These are phyloP conservation scores for Ganoderma lucidum DNA, from an alignment of 1,284 basidiomycete species.

Conservation along the genomic window DNA sequence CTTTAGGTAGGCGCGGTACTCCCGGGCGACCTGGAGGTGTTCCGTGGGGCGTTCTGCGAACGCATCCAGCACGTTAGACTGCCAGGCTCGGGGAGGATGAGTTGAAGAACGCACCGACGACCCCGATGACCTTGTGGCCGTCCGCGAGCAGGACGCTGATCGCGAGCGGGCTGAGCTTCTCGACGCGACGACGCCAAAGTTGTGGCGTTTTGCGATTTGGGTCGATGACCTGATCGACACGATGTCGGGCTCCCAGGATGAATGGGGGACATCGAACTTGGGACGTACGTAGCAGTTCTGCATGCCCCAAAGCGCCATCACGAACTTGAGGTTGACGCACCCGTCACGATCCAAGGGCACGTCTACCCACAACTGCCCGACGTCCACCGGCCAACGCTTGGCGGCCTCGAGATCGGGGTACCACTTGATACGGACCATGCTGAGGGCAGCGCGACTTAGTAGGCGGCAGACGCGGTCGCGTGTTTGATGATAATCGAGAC, in stretches of 20 bases:
- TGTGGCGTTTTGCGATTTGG: conserved; percentile 6
- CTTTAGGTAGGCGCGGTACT: conserved; percentile 9
- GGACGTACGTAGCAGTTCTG: conserved; percentile 29
- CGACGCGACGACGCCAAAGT: conserved; percentile 11
- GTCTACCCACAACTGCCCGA: conserved; percentile 21
- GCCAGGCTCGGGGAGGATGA: background rate
- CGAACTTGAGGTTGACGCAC: conserved; percentile 17
- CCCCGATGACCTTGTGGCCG: conserved; percentile 17
- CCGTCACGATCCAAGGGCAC: conserved; percentile 18
- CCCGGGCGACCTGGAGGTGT: conserved; percentile 15
- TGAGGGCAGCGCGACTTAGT: background rate
- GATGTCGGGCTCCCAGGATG: background rate
- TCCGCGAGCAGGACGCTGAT: conserved; percentile 16
- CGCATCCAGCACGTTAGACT: background rate
- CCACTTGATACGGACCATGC: conserved; percentile 25
- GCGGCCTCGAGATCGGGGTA: conserved; percentile 20
- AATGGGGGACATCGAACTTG: background rate
- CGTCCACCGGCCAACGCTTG: conserved; percentile 15
- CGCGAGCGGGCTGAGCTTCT: conserved; percentile 19
- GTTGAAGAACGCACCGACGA: conserved; percentile 18
- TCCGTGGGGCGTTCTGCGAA: conserved; percentile 20
- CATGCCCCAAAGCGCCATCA: conserved; percentile 26
- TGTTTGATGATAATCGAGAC: background rate
- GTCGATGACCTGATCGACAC: conserved; percentile 18
- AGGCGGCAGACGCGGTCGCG: background rate